Percentiles rank a stretch among this genome's conserved stretches.
Conservation (phyloP, 495 filamentous ascomycete genomes). For the Apiosordaria backusii region DNA sequence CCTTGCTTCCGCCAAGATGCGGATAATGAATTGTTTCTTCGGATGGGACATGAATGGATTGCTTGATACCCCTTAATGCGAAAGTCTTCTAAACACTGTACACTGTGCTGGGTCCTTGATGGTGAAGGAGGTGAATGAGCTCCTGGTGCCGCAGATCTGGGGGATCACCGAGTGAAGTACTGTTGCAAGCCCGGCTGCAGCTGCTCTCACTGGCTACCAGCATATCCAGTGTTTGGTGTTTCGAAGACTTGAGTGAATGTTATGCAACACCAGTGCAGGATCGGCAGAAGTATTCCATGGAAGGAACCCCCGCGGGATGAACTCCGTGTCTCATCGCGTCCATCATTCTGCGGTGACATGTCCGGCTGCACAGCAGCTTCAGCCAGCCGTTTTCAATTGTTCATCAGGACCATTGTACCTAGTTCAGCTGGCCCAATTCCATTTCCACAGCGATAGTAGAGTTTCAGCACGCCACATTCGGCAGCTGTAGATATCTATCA, state of each 20-base stretch:
- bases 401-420: too few species aligned
- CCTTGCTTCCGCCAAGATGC: constrained; percentile 30
- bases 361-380: not conserved
- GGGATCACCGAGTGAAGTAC: not conserved
- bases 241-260: not conserved
- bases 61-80: constrained; percentile 19
- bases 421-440: too few species aligned
- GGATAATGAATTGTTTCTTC: constrained; percentile 22
- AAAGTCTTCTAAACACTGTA: constrained; percentile 7
- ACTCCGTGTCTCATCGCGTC: not conserved
- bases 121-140: constrained; percentile 5
- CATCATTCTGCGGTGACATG: not conserved
- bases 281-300: constrained; percentile 13
- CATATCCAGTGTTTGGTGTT: constrained; percentile 6
- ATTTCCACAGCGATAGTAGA: not conserved
- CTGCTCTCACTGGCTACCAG: not conserved
- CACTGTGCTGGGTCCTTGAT: constrained; percentile 6
- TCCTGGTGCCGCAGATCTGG: not conserved
- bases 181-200: not conserved
- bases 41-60: constrained; percentile 21
- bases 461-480: not conserved
- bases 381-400: not conserved
- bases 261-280: constrained; percentile 31
- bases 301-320: not conserved
- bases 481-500: not conserved